Base-by-base conservation (phyloP, 805 yeast genomes). In the Grigorovia yakushimaensis region DNA sequence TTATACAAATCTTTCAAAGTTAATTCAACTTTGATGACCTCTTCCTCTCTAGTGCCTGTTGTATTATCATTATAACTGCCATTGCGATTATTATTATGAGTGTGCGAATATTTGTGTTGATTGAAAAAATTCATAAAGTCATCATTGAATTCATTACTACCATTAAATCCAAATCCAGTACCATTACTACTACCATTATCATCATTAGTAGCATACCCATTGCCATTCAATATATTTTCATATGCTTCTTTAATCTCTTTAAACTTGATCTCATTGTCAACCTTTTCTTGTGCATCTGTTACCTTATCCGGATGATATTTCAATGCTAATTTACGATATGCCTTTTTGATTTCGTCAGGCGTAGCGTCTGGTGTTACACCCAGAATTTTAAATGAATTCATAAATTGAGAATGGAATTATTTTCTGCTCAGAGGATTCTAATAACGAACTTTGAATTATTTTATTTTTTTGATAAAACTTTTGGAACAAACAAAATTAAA, bases 301-400 rank as follows among this genome's bases (percentile, higher is more conserved):
- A 79, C 88, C 61, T 93, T 91, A 64, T 91, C 98, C 0, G 98
- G 98, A 65, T 91, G 98, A 57, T 81, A 78, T 50, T 72, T 70
- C 38, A 91, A 72, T 10, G 98, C 98, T 43, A 88, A 73, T 55
- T 81, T 84, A 54, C 94, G 75, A 66, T 87, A 91, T 0, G 96
- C 95, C 63, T 77, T 81, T 56, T 82, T 82, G 61, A 91, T 86
- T 52, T 89, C 96, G 1, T 67, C 68, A 30, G 77, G 66, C 1
- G 87, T 67, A 0, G 96, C 95, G 18, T 76, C 71, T 2, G 72
- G 61, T 6, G 76, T 77, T 4, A 88, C 78, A 37, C 87, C 95
- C 20, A 88, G 72, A 3, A 85, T 68, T 42, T 77, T 87, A 66
- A 88, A 88, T 5, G 57, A 48, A 17, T 39, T 33, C 38, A 33